A percentile compares a stretch with the other conserved stretches of the same genome.
Evolutionary conservation across 2,329 filamentous ascomycete genomes (phyloP).

Genomic region (Diplodia corticola): DNA sequence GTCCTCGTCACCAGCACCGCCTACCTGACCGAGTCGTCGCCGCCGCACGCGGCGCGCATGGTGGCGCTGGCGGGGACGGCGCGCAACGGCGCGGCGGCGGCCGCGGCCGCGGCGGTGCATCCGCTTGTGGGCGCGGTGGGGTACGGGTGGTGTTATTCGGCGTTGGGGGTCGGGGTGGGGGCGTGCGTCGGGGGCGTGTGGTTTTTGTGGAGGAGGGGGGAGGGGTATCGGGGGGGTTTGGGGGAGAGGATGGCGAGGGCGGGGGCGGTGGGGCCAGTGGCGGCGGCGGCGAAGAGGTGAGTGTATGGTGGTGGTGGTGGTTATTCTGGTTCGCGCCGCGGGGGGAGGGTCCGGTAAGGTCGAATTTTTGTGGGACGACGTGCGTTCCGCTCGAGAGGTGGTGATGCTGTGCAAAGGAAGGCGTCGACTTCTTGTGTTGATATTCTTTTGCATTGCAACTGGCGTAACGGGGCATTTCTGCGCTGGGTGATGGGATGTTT

Average conservation of each 20-base stretch:
- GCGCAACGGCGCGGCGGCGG: slow-evolving; percentile 44
- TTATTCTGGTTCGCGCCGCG: too few relatives aligned
- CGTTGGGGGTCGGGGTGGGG: slow-evolving; percentile 39
- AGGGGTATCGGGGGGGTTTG: neutral
- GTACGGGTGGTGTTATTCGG: slow-evolving; percentile 45
- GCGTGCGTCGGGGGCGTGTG: slow-evolving; percentile 24
- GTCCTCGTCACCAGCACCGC: slow-evolving; percentile 47
- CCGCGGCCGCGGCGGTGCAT: slow-evolving; percentile 42
- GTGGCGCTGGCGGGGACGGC: slow-evolving; percentile 46
- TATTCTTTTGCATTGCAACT: too few relatives aligned
- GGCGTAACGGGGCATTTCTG: too few relatives aligned
- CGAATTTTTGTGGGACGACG: too few relatives aligned
- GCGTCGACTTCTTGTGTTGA: too few relatives aligned
- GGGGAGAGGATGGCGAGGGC: too few relatives aligned
- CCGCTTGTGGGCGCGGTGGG: slow-evolving; percentile 39
- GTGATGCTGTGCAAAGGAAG: too few relatives aligned
- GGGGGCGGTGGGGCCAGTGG: too few relatives aligned
- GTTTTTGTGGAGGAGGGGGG: neutral
- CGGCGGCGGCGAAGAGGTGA: neutral
- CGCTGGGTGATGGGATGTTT: too few relatives aligned
- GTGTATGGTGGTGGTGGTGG: too few relatives aligned
- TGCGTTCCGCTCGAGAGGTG: too few relatives aligned
- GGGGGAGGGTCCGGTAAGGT: too few relatives aligned
- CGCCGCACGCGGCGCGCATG: slow-evolving; percentile 42
- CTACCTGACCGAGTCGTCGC: slow-evolving; percentile 45